Evolutionary conservation across 805 yeast species (phyloP), one percentile per base, ranked within the genome.

Genomic region (Candida michaelii): DNA sequence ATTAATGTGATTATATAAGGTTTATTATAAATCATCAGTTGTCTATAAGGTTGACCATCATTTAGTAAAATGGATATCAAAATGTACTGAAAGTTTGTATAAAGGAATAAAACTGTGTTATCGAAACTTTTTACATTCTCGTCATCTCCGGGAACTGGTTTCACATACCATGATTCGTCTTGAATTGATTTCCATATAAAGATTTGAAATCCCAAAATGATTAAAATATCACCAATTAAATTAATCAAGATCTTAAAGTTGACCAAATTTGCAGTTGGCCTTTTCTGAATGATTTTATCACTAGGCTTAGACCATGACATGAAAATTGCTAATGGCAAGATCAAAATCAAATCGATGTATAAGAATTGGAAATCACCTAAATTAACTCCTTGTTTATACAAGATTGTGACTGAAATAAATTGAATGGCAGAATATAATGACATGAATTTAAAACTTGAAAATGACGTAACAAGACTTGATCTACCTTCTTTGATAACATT

Each of bases 371-470:
- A 90, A 65, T 93, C 99, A 8, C 99, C 99, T 45, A 93, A 68
- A 59, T 93, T 93, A 3, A 95, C 81, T 4, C 99, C 99, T 42
- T 86, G 74, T 51, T 83, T 81, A 68, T 93, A 93, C 44, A 93
- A 63, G 14, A 93, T 79, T 0, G 93, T 77, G 27, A 93, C 95
- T 0, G 97, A 79, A 40, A 89, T 75, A 57, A 93, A 93, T 63
- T 93, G 99, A 55, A 93, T 93, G 1, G 98, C 98, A 1, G 97
- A 88, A 65, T 93, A 93, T 45, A 95, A 66, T 40, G 97, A 89
- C 99, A 93, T 93, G 69, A 87, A 93, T 74, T 89, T 95, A 80
- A 93, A 93, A 63, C 99, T 93, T 27, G 96, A 83, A 65, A 93
- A 93, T 48, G 96, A 85, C 1, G 99, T 93, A 14, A 90, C 96